Percentiles rank a stretch among this genome's conserved stretches.
Evolutionary conservation across 306 rosid species (phyloP).

Genomic region (Rosa chinensis): DNA sequence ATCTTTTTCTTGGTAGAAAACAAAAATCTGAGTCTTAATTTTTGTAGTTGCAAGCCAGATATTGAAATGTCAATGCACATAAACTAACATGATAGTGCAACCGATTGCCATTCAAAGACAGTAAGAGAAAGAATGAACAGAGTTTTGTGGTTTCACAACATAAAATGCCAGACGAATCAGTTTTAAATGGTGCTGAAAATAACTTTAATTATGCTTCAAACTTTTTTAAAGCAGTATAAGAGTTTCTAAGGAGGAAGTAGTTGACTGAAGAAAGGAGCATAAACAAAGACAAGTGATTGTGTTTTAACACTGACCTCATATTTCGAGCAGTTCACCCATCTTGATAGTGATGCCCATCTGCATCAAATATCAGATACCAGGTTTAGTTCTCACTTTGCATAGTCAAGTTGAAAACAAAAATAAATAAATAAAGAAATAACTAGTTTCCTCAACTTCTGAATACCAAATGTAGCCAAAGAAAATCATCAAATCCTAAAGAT

Average conservation of each 20-base stretch:
- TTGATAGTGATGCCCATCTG: constrained; percentile 81
- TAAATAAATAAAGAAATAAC: too few species aligned
- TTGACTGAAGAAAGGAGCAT: not conserved
- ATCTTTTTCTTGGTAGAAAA: not conserved
- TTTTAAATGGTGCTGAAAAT: not conserved
- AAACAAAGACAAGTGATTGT: not conserved
- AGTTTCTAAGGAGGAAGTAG: not conserved
- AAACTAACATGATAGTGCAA: not conserved
- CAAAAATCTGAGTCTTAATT: not conserved
- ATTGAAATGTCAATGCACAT: not conserved
- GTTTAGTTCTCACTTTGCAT: constrained; percentile 19
- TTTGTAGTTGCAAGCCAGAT: constrained; percentile 5
- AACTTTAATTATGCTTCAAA: not conserved
- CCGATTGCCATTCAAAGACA: not conserved
- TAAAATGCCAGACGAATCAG: not conserved
- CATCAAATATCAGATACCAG: constrained; percentile 26
- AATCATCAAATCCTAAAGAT: not conserved
- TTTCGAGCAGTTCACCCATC: constrained; percentile 93
- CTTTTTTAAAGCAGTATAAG: not conserved
- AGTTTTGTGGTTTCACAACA: not conserved
- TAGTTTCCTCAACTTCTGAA: not conserved
- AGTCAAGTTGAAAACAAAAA: not conserved
- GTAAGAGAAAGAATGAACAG: not conserved
- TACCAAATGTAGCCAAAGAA: not conserved
- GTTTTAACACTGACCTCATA: constrained; percentile 61